A percentile compares a stretch with the other conserved stretches of the same genome.
Conservation (phyloP, 164 flowering plant species). For the grape (Vitis vinifera) region ASM3070453v1 NC_081821.1:1469001-1469500, state of each 20-base stretch:
- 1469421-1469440: no score
- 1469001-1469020: conserved; percentile 50
- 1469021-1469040: conserved; percentile 62
- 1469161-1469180: conserved; percentile 3
- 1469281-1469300: no score
- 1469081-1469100: conserved; percentile 77
- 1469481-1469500: no score
- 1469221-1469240: background rate
- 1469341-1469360: no score
- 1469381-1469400: no score
- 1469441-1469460: no score
- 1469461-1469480: no score
- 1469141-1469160: background rate
- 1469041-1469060: conserved; percentile 84
- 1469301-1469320: no score
- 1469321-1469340: no score
- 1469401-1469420: no score
- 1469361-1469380: no score
- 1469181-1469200: background rate
- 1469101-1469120: conserved; percentile 47
- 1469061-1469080: conserved; percentile 81
- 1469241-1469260: background rate
- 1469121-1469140: background rate
- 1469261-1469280: background rate
- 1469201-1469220: background rate